Evolutionary conservation across 805 yeast genomes (phyloP).

Genomic region (Hanseniaspora hatyaiensis): DNA sequence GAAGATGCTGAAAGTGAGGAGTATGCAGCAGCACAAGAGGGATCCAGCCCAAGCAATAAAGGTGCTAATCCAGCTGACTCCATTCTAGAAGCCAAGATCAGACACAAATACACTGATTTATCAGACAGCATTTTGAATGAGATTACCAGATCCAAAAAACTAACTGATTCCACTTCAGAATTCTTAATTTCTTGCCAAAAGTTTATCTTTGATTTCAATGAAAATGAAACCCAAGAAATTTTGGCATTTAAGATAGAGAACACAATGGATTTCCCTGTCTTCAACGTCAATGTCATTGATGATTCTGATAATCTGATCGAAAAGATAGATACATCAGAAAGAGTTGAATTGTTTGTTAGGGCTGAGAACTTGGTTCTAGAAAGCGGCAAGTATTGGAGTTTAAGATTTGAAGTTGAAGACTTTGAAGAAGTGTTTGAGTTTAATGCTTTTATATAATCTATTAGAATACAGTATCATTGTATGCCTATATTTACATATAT

Average conservation of each 20-base stretch:
- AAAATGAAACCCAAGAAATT: slow-evolving; percentile 36
- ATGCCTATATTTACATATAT: neutral
- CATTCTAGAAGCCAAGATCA: slow-evolving; percentile 34
- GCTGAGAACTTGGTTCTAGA: slow-evolving; percentile 71
- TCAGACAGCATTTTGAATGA: slow-evolving; percentile 54
- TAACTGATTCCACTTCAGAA: slow-evolving; percentile 89
- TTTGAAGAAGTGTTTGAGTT: slow-evolving; percentile 18
- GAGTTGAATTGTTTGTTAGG: slow-evolving; percentile 43
- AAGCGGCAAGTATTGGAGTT: slow-evolving; percentile 58
- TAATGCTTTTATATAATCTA: slow-evolving; percentile 18
- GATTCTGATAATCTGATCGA: slow-evolving; percentile 29
- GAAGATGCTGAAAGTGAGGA: slow-evolving; percentile 50
- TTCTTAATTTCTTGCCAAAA: slow-evolving; percentile 75
- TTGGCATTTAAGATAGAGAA: slow-evolving; percentile 76
- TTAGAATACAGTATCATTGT: neutral
- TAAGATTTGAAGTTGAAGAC: slow-evolving; percentile 59
- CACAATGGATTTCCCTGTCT: slow-evolving; percentile 70
- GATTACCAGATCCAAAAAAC: slow-evolving; percentile 49
- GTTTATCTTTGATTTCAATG: slow-evolving; percentile 51
- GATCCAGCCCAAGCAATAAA: no score
- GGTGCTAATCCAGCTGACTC: slow-evolving; percentile 41
- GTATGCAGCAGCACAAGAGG: neutral
- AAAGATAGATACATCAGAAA: slow-evolving; percentile 25
- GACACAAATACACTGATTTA: slow-evolving; percentile 34
- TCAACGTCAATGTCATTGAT: slow-evolving; percentile 39